A percentile compares a stretch with the other conserved stretches of the same genome.
Conservation (phyloP, 2,329 filamentous ascomycete genomes). For the Karstenula rhodostoma region DNA sequence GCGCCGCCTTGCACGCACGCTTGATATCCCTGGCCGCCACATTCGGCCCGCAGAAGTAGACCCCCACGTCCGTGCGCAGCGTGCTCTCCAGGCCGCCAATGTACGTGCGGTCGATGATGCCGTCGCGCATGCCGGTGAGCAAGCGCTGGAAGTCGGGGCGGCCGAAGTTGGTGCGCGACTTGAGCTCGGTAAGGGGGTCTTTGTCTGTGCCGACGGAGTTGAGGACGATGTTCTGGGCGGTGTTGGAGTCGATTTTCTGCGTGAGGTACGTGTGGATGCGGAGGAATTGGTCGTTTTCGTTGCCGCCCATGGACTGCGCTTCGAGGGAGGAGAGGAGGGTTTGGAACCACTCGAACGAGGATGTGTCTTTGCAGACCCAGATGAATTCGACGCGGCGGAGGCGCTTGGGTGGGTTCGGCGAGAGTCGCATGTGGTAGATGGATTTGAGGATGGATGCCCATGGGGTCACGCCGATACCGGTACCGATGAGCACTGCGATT, state of each 20-base stretch:
- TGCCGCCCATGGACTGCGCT: constrained; percentile 73
- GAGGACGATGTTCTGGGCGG: constrained; percentile 93
- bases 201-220: constrained; percentile 89
- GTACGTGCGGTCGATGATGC: constrained; percentile 85
- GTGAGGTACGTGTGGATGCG: constrained; percentile 98
- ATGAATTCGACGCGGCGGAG: constrained; percentile 97
- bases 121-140: constrained; percentile 84
- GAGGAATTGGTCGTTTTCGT: constrained; percentile 82
- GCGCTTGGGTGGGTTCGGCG: constrained; percentile 86
- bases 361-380: constrained; percentile 97
- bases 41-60: constrained; percentile 97
- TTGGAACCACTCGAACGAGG: constrained; percentile 99
- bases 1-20: constrained; percentile 77
- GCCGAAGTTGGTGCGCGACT: constrained; percentile 90
- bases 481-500: constrained; percentile 84
- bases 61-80: constrained; percentile 84
- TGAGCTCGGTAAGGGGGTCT: constrained; percentile 92
- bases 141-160: constrained; percentile 86
- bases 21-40: constrained; percentile 82
- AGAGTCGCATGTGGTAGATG: constrained; percentile 94
- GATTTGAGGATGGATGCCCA: constrained; percentile 93
- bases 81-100: constrained; percentile 80
- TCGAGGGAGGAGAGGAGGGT: constrained; percentile 90
- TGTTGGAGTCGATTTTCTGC: constrained; percentile 89
- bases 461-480: constrained; percentile 85